phyloP scores from a whole-genome alignment of 23 red algal species.

The Gracilaria domingensis region DNA sequence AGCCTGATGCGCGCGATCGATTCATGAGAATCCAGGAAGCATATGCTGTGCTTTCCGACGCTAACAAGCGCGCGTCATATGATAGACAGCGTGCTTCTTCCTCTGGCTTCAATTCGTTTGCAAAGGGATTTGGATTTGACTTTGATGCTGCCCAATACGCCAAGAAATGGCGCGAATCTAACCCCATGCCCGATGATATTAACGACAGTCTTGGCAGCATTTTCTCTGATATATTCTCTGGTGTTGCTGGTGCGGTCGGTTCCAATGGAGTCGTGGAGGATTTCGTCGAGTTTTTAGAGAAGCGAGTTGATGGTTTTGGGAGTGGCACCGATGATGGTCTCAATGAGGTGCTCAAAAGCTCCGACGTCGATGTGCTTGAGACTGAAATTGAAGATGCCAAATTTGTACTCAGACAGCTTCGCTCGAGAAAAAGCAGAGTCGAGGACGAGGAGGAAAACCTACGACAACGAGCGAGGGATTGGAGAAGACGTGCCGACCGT shows the following conservation, averaged over 20 bases:
- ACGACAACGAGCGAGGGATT: conserved; percentile 37
- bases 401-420: conserved; percentile 79
- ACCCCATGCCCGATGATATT: conserved; percentile 81
- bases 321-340: conserved; percentile 69
- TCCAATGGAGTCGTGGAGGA: conserved; percentile 78
- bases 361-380: conserved; percentile 69
- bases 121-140: conserved; percentile 39
- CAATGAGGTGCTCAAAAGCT: conserved; percentile 65
- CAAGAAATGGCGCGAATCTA: conserved; percentile 51
- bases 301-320: conserved; percentile 57
- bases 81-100: conserved; percentile 57
- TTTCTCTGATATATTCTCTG: conserved; percentile 85
- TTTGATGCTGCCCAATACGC: conserved; percentile 49
- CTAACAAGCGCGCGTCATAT: conserved; percentile 59
- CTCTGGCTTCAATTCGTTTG: conserved; percentile 8
- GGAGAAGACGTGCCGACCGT: conserved; percentile 22
- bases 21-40: conserved; percentile 92
- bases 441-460: conserved; percentile 37
- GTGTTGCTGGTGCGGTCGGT: conserved; percentile 55
- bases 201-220: conserved; percentile 87
- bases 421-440: conserved; percentile 16
- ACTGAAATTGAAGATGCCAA: conserved; percentile 86
- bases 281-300: conserved; percentile 97
- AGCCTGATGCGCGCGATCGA: conserved; percentile 83
- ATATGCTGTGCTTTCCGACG: conserved; percentile 88